A percentile compares a stretch with the other conserved stretches of the same genome.
Conservation (phyloP, 768 basidiomycete genomes). For the Cystobasidium tubakii region DNA sequence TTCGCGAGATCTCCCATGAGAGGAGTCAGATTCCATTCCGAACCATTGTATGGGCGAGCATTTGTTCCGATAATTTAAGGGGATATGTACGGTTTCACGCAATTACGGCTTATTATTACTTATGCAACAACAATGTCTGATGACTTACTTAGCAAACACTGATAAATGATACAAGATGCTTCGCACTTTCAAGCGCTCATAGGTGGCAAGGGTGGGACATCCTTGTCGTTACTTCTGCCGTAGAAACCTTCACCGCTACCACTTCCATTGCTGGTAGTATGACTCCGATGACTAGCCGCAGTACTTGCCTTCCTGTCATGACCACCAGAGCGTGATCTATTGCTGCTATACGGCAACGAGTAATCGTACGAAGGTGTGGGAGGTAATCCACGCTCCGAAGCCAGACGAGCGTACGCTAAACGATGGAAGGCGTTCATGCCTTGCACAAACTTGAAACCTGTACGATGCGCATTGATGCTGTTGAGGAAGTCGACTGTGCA, state of each 20-base stretch:
- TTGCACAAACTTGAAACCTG: constrained; percentile 70
- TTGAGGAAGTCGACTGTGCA: constrained; percentile 77
- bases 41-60: too few species aligned
- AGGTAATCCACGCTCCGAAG: constrained; percentile 10
- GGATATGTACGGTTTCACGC: too few species aligned
- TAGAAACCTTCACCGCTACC: constrained; percentile 6
- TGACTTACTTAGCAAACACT: not conserved
- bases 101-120: not conserved
- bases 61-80: too few species aligned
- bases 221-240: constrained; percentile 5
- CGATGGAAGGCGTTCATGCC: constrained; percentile 81
- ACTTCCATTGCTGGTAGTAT: constrained; percentile 3
- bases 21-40: too few species aligned
- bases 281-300: not conserved
- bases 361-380: not conserved
- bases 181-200: not conserved
- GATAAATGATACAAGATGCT: not conserved
- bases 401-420: constrained; percentile 73
- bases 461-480: constrained; percentile 65
- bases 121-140: not conserved
- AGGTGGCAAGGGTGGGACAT: constrained; percentile 1
- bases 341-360: not conserved
- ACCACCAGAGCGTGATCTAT: not conserved
- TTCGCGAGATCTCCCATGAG: too few species aligned
- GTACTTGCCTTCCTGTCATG: not conserved